A percentile compares a stretch with the other conserved stretches of the same genome.
Evolutionary conservation across 306 rosid genomes (phyloP).

Genomic region (Rubus parviflorus): DNA sequence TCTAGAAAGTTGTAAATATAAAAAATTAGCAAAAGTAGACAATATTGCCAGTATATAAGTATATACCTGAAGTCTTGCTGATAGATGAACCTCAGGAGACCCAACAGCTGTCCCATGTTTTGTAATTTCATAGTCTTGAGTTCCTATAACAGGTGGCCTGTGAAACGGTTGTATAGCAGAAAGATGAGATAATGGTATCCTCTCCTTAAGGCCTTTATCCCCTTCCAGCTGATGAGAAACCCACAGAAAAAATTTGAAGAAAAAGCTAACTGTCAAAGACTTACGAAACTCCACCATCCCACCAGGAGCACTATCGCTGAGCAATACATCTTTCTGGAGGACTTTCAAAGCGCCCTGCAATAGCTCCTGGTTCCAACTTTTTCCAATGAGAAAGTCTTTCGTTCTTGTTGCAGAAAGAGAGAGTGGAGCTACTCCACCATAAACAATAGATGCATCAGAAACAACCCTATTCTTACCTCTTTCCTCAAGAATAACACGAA

Average conservation of each 20-base stretch:
- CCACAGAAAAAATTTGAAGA: slow-evolving; percentile 90
- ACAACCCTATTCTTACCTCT: slow-evolving; percentile 52
- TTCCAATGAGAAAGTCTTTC: slow-evolving; percentile 69
- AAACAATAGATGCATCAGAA: slow-evolving; percentile 76
- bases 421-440: slow-evolving; percentile 91
- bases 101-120: slow-evolving; percentile 91
- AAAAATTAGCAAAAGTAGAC: not conserved
- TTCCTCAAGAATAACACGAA: slow-evolving; percentile 73
- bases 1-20: slow-evolving; percentile 4
- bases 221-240: slow-evolving; percentile 77
- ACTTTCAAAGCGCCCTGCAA: slow-evolving; percentile 63
- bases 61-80: slow-evolving; percentile 84
- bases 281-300: slow-evolving; percentile 96
- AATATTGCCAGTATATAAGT: slow-evolving; percentile 1
- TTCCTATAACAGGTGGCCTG: slow-evolving; percentile 71
- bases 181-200: slow-evolving; percentile 62
- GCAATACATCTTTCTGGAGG: slow-evolving; percentile 55
- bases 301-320: slow-evolving; percentile 83
- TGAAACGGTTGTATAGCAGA: slow-evolving; percentile 77
- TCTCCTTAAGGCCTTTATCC: slow-evolving; percentile 34
- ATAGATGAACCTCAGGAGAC: slow-evolving; percentile 89
- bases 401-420: slow-evolving; percentile 69
- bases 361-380: slow-evolving; percentile 70
- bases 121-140: slow-evolving; percentile 79
- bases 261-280: slow-evolving; percentile 78